Evolutionary conservation across 345 rosid genomes (phyloP), one percentile per base, ranked within the genome.

Genomic region (Salix exigua): DNA sequence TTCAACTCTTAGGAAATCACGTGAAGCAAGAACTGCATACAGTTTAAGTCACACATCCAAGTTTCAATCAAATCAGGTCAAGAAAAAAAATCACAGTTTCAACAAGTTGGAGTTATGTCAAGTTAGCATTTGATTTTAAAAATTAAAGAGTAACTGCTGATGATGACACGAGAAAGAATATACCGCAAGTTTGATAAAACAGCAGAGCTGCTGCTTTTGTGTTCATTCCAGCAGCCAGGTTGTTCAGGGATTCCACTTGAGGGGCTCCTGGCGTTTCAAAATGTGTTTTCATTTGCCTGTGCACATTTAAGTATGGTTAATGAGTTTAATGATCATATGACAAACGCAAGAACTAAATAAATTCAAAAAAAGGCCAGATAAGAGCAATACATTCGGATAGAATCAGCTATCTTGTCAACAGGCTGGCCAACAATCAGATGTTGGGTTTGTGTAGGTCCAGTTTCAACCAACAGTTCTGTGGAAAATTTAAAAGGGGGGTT

Each of bases 131-230:
- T 5, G 2, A 38, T 7, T 48, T 31, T 38, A 38, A 26, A 18
- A 70, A 4, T 26, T 14, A 18, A 18, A 38, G 21, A 18, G 18
- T 13, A 35, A 13, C 10, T 26, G 5, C 8, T 50, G 64, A 7
- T 40, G 50, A n/a, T 58, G 70, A 35, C 23, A 25, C 16, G 53
- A 13, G 78, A 53, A 46, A 74, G 66, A 63, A 66, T 14, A 37
- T 91, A 94, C 97, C 97, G 72, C 97, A 91, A 42, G 89, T 88
- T 79, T 91, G 98, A 77, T 89, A 92, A 76, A 94, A 94, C 64
- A 93, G 91, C 79, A 85, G 74, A 74, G 99, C 94, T 71, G 99
- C 97, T 68, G 87, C 88, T 78, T 83, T 90, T 76, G 88, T 79
- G 84, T 74, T 86, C 90, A 95, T 83, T 75, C 97, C 99, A 66